Evolutionary conservation across 2,329 filamentous ascomycete genomes (phyloP), one percentile per base, ranked within the genome.

Genomic region (Botrytis paeoniae): DNA sequence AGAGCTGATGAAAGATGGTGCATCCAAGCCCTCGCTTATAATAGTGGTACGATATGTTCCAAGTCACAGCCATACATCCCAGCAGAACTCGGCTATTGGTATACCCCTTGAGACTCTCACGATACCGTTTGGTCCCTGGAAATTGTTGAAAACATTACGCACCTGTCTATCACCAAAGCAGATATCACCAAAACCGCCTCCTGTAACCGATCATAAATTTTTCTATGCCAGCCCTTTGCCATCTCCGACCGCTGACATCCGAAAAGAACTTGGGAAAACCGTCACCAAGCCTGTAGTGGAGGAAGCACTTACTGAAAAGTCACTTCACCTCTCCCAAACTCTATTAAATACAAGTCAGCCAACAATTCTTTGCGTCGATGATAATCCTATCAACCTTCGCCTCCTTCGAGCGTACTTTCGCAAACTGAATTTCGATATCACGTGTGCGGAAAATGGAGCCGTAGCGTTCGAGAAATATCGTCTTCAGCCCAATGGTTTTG

Each of bases 401-500:
- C 75, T 80, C n/a, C 75, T 80, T 4, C 70, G 74, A 35, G 78
- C 77, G 1, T 80, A 78, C 43, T 78, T 80, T 73, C 75, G 73
- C 62, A 80, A 79, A 59, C 75, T 77, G 5, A 75, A 77, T 3
- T 78, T 75, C n/a, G 80, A 81, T 22, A 80, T 81, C 60, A 80
- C 79, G 3, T 70, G 70, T 65, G 85, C 85, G 5, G 77, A 75
- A 18, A 83, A 87, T 74, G 86, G 86, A 16, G 79, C 86, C 9
- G 78, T 85, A 39, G 78, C 80, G 18, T 86, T 85, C 74, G 80
- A 83, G 71, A 74, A 70, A 70, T 77, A 20, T 74, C 79, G 78
- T 3, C 61, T 35, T 35, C 37, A 37, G 48, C 75, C 79, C 32
- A 78, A 80, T 22, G 75, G 78, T 0, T 83, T 82, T 54, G 82